A percentile compares a stretch with the other conserved stretches of the same genome.
These are phyloP conservation scores for Entophlyctis helioformis DNA, from an alignment of 192 early-diverging fungal genomes.

Conservation along the genomic window DNA sequence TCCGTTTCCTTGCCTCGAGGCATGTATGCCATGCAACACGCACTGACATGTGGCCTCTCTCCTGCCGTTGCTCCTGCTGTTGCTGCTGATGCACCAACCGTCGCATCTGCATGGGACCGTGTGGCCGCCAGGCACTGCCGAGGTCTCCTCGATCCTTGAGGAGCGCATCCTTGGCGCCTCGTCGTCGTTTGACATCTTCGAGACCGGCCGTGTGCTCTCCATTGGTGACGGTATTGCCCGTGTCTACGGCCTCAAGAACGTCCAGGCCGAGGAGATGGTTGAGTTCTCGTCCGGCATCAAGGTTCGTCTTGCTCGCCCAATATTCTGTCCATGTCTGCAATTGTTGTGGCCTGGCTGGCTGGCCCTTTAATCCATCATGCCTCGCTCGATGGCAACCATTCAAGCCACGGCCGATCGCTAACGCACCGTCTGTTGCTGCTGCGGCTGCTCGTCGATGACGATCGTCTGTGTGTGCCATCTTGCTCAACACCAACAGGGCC, in stretches of 20 bases:
- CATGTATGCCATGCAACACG: not conserved
- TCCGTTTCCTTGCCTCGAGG: not conserved
- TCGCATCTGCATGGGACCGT: too few species aligned
- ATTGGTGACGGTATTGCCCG: constrained; percentile 99
- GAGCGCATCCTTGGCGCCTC: constrained; percentile 85
- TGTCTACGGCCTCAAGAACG: constrained; percentile 96
- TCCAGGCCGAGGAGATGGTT: constrained; percentile 99
- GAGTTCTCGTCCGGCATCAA: constrained; percentile 98
- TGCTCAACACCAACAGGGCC: constrained; percentile 62
- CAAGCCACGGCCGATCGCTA: too few species aligned
- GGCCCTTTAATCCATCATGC: too few species aligned
- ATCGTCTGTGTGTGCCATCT: not conserved
- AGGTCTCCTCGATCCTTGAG: constrained; percentile 97
- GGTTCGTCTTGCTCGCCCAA: too few species aligned
- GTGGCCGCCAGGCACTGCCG: constrained; percentile 66
- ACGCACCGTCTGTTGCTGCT: too few species aligned
- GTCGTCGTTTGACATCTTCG: constrained; percentile 80
- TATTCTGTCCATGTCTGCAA: not conserved
- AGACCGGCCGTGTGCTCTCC: constrained; percentile 97
- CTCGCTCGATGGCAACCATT: not conserved
- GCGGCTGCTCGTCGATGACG: too few species aligned
- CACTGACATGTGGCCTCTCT: not conserved
- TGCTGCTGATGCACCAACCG: too few species aligned
- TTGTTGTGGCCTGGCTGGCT: not conserved
- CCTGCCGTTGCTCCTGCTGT: too few species aligned